A percentile compares a stretch with the other conserved stretches of the same genome.
phyloP scores from a whole-genome alignment of 2,329 filamentous ascomycete genomes.

The Beauveria sp. region DNA sequence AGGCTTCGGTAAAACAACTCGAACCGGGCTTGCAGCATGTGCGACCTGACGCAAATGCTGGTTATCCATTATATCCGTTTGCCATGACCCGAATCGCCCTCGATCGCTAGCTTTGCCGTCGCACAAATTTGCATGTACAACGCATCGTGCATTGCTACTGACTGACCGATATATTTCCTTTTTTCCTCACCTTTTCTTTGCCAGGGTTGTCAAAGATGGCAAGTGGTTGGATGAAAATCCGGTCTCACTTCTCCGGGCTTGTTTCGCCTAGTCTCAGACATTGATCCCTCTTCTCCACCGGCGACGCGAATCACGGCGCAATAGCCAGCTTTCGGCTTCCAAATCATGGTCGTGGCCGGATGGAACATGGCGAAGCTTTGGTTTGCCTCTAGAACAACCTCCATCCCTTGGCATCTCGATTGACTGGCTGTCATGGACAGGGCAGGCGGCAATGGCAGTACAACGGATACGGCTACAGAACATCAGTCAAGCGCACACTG shows the following conservation, averaged over 20 bases:
- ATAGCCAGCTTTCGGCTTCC: neutral
- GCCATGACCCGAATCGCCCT: neutral
- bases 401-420: neutral
- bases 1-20: neutral
- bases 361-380: neutral
- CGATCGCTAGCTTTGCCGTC: neutral
- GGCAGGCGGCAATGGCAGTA: no score
- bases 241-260: neutral
- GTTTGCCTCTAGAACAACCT: neutral
- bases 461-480: no score
- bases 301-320: neutral
- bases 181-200: neutral
- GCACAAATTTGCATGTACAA: neutral
- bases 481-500: no score
- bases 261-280: constrained; percentile 7
- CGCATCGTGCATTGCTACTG: neutral
- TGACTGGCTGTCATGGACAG: neutral
- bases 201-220: neutral
- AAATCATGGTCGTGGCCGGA: neutral
- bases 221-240: neutral
- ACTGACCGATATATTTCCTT: neutral
- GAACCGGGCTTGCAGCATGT: neutral
- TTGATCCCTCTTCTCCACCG: neutral
- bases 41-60: neutral
- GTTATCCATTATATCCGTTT: neutral